Evolutionary conservation across 495 filamentous ascomycete genomes (phyloP), one percentile per base, ranked within the genome.

Genomic region (Cairneyella variabilis): DNA sequence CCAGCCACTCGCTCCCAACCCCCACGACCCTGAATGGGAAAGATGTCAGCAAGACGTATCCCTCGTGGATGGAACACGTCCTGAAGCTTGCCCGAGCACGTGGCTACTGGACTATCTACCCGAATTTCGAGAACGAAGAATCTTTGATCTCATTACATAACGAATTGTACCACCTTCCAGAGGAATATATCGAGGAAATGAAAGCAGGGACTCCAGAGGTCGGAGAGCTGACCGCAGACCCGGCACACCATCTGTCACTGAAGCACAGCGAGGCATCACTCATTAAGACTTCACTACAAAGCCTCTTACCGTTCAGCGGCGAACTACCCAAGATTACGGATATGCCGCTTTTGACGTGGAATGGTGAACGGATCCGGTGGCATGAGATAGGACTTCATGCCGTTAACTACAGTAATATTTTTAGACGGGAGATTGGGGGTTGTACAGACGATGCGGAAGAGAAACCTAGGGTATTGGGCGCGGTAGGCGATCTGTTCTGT

Each of bases 71-170:
- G 57, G 89, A 93, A 67, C 80, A 88, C 56, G 66, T 89, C 38
- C 75, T 90, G 21, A 83, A 86, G 61, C 74, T 96, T 28, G 81
- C 85, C 48, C 79, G 84, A 3, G 79, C 77, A 4, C 77, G 82
- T 25, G 87, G 87, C 10, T 95, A 91, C 68, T 83, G 74, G 60
- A 77, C 86, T 41, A 69, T 90, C 0, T 91, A 91, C 63, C 90
- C 90, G 2, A 77, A 78, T 27, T 71, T 80, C 14, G 58, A 68
- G 3, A 72, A 70, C 7, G 65, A 68, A 2, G 67, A 71, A 43
- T 64, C 76, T 7, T 56, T 95, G 11, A 85, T 76, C 5, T 85
- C 79, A 9, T 66, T 92, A 2, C 89, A 96, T 64, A 78, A 74
- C 57, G 90, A 96, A 48, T 69, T 91, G 7, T 84, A 81, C 56